Conservation (phyloP, 129 eudicot species). For the Helichrysum umbraculigerum region DNA sequence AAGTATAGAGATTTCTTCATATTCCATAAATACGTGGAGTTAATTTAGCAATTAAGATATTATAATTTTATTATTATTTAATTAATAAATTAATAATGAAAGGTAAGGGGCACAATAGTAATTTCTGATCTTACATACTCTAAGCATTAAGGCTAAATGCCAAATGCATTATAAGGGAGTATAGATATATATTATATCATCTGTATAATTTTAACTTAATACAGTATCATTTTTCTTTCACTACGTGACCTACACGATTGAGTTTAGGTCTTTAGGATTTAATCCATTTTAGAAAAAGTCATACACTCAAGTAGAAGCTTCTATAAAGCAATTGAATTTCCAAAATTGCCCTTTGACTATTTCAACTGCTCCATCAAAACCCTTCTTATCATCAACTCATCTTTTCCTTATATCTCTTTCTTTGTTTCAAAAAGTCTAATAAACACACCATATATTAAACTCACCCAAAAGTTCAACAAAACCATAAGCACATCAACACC, state of each 20-base stretch:
- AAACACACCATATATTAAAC: constrained; percentile 15
- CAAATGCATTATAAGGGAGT: too few relatives aligned
- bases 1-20: too few relatives aligned
- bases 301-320: constrained; percentile 31
- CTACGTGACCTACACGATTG: constrained; percentile 14
- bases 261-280: constrained; percentile 5
- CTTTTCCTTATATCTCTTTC: constrained; percentile 13
- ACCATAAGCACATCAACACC: constrained; percentile 24
- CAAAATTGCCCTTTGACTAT: constrained; percentile 24
- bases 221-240: neutral
- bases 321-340: constrained; percentile 14
- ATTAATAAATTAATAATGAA: too few relatives aligned
- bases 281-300: neutral
- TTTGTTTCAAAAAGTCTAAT: constrained; percentile 19
- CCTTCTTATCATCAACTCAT: constrained; percentile 21
- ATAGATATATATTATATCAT: too few relatives aligned
- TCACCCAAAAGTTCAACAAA: constrained; percentile 21
- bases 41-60: too few relatives aligned
- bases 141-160: too few relatives aligned
- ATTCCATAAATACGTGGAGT: too few relatives aligned
- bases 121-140: too few relatives aligned
- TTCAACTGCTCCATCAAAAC: constrained; percentile 22
- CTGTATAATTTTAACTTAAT: too few relatives aligned
- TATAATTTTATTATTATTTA: too few relatives aligned
- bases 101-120: too few relatives aligned